Conservation (phyloP, 441 rosid species). For the Daphne laureola region DNA sequence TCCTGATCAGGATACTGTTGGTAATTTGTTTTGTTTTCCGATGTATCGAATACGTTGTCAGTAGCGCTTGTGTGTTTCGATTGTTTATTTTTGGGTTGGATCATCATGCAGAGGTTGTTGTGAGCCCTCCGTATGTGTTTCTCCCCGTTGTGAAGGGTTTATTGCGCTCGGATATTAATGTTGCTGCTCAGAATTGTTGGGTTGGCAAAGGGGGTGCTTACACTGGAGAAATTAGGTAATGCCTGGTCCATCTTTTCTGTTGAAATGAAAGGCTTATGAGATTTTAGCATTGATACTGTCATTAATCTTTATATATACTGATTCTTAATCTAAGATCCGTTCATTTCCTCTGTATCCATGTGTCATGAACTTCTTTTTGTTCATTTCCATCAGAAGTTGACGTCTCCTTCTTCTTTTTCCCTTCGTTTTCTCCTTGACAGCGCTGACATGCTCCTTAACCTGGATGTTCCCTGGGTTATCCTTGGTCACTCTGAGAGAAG, state of each 20-base stretch:
- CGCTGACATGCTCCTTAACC: conserved; percentile 64
- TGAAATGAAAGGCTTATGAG: not conserved
- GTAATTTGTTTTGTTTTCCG: conserved; percentile 21
- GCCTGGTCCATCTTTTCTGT: conserved; percentile 4
- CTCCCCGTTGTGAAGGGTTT: conserved; percentile 39
- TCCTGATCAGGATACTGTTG: conserved; percentile 58
- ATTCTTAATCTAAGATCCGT: not conserved
- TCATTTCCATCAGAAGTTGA: conserved; percentile 8
- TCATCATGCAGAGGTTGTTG: conserved; percentile 51
- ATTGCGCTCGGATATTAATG: conserved; percentile 49
- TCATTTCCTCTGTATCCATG: not conserved
- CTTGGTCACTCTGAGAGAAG: conserved; percentile 71
- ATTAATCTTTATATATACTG: not conserved
- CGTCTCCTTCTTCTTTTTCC: not conserved
- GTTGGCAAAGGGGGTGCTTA: conserved; percentile 69
- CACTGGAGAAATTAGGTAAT: conserved; percentile 63
- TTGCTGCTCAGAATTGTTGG: conserved; percentile 79
- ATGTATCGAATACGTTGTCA: not conserved
- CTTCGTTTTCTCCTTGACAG: conserved; percentile 18
- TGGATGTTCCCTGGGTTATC: conserved; percentile 59
- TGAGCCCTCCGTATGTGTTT: conserved; percentile 69
- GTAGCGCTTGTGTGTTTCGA: too few relatives aligned
- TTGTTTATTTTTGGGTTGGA: not conserved
- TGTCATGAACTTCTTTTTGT: not conserved
- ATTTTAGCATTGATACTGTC: not conserved